Base-by-base conservation (phyloP, 2,329 filamentous ascomycete species). In the Stagonosporopsis cucurbitacearum region DNA sequence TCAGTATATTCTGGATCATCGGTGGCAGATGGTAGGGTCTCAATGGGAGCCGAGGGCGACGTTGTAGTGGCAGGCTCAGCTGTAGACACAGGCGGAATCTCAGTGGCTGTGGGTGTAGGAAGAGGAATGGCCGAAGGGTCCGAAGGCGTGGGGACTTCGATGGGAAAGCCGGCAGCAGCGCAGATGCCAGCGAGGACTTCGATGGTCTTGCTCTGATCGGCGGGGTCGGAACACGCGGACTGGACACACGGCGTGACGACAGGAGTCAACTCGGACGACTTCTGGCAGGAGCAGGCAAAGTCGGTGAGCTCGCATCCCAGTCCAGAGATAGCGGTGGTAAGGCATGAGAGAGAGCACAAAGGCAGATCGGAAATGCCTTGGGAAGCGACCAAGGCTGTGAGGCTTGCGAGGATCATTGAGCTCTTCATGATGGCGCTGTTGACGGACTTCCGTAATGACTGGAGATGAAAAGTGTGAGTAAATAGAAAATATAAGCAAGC, bases 251-350 rank as follows among this genome's bases (percentile, higher is more conserved):
- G 78, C 28, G 75, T 76, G 54, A 81, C 66, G 30, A 65, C 50
- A 37, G 61, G 58, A 11, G 77, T 70, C 17, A 81, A 69, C 22
- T 62, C 15, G n/a, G 67, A 60, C 30, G 78, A 66, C 64, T 79
- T 77, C 55, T 71, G 62, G 71, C 80, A 81, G 60, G 80, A 78
- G 69, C 80, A 82, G 25, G 72, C 71, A 58, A 80, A 81, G 68
- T 82, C 78, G 47, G 71, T 75, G 43, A 80, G 55, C 6, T 47
- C 35, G 42, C 71, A 70, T 63, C 78, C 80, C 42, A 77, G 75
- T 56, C 76, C 76, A 15, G 23, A 47, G 46, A 66, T 58, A 22
- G 58, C 56, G 20, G 33, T 64, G 36, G 58, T 49, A 1, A 65
- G 46, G 39, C 66, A 70, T 3, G 35, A 45, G 67, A 80, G 72